These are phyloP conservation scores for Setaria italica DNA, from an alignment of 202 grass and related monocot genomes.

Conservation along the genomic window DNA sequence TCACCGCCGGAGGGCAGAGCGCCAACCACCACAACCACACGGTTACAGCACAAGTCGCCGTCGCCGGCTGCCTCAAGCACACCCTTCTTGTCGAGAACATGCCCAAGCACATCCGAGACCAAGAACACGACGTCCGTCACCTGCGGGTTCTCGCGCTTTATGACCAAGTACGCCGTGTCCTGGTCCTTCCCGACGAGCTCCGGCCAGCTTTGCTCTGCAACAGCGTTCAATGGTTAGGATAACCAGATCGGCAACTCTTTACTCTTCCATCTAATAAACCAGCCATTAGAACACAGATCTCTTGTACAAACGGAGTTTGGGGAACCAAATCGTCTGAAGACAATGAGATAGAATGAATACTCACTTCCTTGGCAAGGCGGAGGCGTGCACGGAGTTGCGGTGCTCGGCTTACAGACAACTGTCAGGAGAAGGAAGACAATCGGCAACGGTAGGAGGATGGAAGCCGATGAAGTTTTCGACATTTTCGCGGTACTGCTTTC, in stretches of 20 bases:
- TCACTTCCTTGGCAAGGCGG: constrained; percentile 16
- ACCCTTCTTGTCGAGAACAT: neutral
- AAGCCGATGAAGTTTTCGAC: neutral
- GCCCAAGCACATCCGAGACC: neutral
- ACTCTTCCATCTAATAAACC: neutral
- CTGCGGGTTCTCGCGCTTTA: constrained; percentile 29
- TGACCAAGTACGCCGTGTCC: neutral
- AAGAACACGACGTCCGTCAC: constrained; percentile 29
- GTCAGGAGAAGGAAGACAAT: neutral
- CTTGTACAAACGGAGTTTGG: neutral
- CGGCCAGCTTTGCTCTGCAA: constrained; percentile 36
- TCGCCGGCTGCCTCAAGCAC: neutral
- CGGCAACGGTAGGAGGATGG: neutral
- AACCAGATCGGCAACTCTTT: neutral
- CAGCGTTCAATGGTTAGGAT: neutral
- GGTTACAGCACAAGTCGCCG: constrained; percentile 28
- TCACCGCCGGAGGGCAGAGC: neutral
- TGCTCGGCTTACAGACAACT: neutral
- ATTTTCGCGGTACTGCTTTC: neutral
- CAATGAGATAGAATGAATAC: neutral
- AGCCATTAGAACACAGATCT: too few relatives aligned
- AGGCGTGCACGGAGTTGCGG: neutral
- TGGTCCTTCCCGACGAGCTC: constrained; percentile 38
- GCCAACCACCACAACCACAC: constrained; percentile 10
- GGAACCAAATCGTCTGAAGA: neutral